Evolutionary conservation across 371 early-diverging fungal genomes (phyloP).

Genomic region (Agmasoma carcini): DNA sequence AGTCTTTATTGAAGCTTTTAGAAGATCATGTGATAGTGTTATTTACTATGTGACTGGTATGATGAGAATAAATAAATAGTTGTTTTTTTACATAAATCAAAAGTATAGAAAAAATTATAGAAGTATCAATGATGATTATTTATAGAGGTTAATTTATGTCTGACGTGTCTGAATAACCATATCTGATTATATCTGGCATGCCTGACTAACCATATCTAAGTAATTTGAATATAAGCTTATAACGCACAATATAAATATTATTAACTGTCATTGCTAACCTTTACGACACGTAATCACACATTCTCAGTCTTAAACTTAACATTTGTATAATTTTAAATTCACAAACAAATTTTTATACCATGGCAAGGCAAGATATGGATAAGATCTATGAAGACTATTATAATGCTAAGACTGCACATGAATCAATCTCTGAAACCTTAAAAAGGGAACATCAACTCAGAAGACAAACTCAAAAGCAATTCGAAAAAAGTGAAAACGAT

Average conservation of each 20-base stretch:
- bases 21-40: slow-evolving; percentile 25
- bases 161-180: neutral
- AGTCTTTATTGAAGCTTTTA: slow-evolving; percentile 41
- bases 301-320: slow-evolving; percentile 56
- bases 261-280: slow-evolving; percentile 64
- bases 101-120: neutral
- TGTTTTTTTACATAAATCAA: too few relatives aligned
- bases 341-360: slow-evolving; percentile 3
- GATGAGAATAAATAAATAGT: too few relatives aligned
- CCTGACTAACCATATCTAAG: too few relatives aligned
- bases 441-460: slow-evolving; percentile 64
- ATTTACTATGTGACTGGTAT: slow-evolving; percentile 26
- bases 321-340: slow-evolving; percentile 55
- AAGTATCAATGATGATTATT: neutral
- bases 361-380: slow-evolving; percentile 30
- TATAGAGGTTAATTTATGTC: neutral
- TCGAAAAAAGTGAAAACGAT: slow-evolving; percentile 84
- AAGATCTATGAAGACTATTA: slow-evolving; percentile 68
- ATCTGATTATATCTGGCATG: neutral
- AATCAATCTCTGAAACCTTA: slow-evolving; percentile 74
- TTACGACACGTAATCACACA: slow-evolving; percentile 64
- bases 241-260: too few relatives aligned
- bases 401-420: slow-evolving; percentile 69
- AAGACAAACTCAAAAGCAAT: slow-evolving; percentile 68
- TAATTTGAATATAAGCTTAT: too few relatives aligned